These are phyloP conservation scores for Boletus fagicola DNA, from an alignment of 768 basidiomycete species.

Conservation along the genomic window DNA sequence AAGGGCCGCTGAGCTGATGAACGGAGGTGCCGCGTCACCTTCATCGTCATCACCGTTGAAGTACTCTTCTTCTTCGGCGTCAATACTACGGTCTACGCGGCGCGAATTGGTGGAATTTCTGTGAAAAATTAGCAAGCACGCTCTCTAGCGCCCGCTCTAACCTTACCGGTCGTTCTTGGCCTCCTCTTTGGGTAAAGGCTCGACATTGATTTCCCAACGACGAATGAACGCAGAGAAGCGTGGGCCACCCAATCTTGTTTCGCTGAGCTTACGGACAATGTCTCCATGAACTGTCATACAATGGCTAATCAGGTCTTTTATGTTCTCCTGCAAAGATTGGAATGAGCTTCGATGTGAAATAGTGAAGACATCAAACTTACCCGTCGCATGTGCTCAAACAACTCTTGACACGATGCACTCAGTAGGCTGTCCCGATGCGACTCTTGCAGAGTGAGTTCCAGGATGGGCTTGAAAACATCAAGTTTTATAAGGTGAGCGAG, in stretches of 20 bases:
- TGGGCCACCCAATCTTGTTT: constrained; percentile 57
- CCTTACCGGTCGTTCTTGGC: constrained; percentile 52
- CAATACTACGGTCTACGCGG: constrained; percentile 48
- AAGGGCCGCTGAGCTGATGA: constrained; percentile 28
- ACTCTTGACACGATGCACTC: constrained; percentile 93
- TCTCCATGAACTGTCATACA: constrained; percentile 78
- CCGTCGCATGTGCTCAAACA: constrained; percentile 87
- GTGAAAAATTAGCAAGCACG: constrained; percentile 12
- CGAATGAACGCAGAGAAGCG: constrained; percentile 72
- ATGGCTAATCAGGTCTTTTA: constrained; percentile 79
- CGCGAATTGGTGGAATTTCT: constrained; percentile 43
- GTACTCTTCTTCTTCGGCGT: constrained; percentile 87
- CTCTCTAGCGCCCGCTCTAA: constrained; percentile 8
- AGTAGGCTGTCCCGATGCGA: constrained; percentile 87
- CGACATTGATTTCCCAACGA: constrained; percentile 91
- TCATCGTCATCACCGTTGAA: constrained; percentile 91
- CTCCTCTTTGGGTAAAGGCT: constrained; percentile 60
- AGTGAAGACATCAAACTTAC: constrained; percentile 42
- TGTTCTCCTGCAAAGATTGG: constrained; percentile 64
- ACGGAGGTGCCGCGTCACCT: constrained; percentile 40
- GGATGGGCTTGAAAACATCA: constrained; percentile 78
- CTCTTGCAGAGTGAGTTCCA: constrained; percentile 82
- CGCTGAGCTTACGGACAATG: constrained; percentile 60
- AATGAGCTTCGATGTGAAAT: constrained; percentile 4
- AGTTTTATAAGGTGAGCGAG: constrained; percentile 77